These are phyloP conservation scores for Cladosporium sp. DNA, from an alignment of 2,329 filamentous ascomycete genomes.

Conservation along the genomic window DNA sequence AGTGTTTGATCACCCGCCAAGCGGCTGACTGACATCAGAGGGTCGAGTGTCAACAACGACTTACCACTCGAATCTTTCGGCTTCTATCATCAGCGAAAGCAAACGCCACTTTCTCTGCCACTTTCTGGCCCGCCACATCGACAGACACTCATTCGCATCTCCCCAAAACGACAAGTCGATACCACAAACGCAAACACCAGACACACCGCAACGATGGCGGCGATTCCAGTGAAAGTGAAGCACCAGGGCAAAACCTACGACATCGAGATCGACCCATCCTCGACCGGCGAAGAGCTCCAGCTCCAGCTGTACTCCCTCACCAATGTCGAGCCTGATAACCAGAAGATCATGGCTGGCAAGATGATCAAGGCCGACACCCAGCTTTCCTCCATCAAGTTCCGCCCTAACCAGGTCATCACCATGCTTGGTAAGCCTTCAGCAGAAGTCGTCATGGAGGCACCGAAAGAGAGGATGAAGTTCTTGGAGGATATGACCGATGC, in stretches of 20 bases:
- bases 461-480: conserved; percentile 82
- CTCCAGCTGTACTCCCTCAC: conserved; percentile 94
- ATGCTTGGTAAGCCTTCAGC: conserved; percentile 91
- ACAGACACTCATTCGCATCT: not conserved
- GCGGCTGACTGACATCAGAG: conserved; percentile 9
- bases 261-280: conserved; percentile 82
- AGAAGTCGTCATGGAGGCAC: conserved; percentile 63
- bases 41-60: conserved; percentile 13
- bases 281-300: conserved; percentile 91
- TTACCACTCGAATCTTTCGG: conserved; percentile 2
- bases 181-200: not conserved
- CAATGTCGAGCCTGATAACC: conserved; percentile 91
- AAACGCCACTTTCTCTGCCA: not conserved
- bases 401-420: conserved; percentile 84
- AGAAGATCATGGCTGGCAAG: conserved; percentile 93
- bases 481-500: conserved; percentile 97
- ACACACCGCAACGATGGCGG: conserved; percentile 32
- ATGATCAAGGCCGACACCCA: conserved; percentile 95
- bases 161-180: not conserved
- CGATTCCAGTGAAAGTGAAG: conserved; percentile 70
- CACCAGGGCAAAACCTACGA: conserved; percentile 95
- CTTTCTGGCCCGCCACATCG: not conserved
- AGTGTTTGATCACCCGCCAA: not conserved
- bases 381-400: conserved; percentile 80
- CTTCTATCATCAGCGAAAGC: not conserved